These are phyloP conservation scores for Ammopiptanthus mongolicus DNA, from an alignment of 306 rosid genomes.

Conservation along the genomic window DNA sequence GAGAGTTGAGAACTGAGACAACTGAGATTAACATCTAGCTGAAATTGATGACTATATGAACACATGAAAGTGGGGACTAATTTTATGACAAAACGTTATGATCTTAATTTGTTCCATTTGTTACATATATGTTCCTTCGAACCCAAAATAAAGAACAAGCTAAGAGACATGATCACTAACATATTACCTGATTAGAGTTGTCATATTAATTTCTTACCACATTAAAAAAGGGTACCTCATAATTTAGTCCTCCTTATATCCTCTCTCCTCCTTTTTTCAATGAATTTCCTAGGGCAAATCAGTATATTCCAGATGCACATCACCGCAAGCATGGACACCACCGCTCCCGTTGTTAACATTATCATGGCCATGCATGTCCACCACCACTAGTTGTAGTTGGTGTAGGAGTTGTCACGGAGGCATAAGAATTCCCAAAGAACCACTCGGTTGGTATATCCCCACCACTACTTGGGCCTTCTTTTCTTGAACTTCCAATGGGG, in stretches of 20 bases:
- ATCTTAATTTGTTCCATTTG: conserved; percentile 27
- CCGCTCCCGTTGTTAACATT: conserved; percentile 41
- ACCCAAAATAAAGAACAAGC: conserved; percentile 16
- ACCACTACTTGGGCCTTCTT: conserved; percentile 18
- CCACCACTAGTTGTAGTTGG: conserved; percentile 43
- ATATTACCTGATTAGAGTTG: conserved; percentile 33
- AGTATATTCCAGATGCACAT: conserved; percentile 68
- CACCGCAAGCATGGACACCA: conserved; percentile 67
- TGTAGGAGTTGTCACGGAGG: conserved; percentile 42
- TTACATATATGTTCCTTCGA: conserved; percentile 32
- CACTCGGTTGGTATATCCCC: conserved; percentile 57
- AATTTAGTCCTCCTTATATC: conserved; percentile 21
- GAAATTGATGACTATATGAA: conserved; percentile 17
- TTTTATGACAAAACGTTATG: conserved; percentile 8
- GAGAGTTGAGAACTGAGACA: not conserved
- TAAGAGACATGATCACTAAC: not conserved
- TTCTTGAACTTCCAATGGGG: conserved; percentile 29
- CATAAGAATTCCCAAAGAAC: conserved; percentile 76
- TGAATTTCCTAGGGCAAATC: conserved; percentile 57
- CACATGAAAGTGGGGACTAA: not conserved
- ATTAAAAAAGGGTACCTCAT: conserved; percentile 18
- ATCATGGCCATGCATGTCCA: conserved; percentile 34
- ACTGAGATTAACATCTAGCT: conserved; percentile 8
- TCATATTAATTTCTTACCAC: conserved; percentile 22
- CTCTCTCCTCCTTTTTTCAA: not conserved